Evolutionary conservation across 2,329 filamentous ascomycete species (phyloP).

Genomic region (Phialocephala sp.): DNA sequence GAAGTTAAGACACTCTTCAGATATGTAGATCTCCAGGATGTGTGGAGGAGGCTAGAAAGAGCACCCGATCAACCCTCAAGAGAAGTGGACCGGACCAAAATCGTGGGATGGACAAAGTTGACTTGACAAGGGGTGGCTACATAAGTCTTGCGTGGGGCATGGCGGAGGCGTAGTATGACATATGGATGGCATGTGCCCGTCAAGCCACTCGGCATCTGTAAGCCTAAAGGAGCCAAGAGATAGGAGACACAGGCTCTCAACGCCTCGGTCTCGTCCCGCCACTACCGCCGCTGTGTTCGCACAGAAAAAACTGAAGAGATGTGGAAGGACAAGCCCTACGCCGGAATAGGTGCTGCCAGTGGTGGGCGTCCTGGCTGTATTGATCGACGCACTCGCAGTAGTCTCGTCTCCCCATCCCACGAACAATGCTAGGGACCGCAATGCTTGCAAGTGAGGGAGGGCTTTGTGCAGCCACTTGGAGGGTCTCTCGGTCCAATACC

Average conservation of each 20-base stretch:
- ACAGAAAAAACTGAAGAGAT: not conserved
- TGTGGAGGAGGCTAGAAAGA: slow-evolving; percentile 23
- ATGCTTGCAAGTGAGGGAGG: not conserved
- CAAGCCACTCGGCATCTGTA: slow-evolving; percentile 29
- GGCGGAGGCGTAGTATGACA: slow-evolving; percentile 27
- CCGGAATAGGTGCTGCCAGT: slow-evolving; percentile 8
- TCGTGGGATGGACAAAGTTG: slow-evolving; percentile 26
- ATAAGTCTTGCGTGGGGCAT: slow-evolving; percentile 18
- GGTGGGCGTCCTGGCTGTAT: slow-evolving; percentile 5
- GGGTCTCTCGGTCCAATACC: not conserved
- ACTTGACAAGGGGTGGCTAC: slow-evolving; percentile 20
- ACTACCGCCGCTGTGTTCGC: slow-evolving; percentile 9
- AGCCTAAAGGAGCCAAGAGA: slow-evolving; percentile 20
- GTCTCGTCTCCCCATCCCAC: slow-evolving; percentile 20
- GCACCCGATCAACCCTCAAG: not conserved
- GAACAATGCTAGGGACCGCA: not conserved
- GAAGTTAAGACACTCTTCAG: slow-evolving; percentile 11
- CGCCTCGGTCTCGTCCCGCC: slow-evolving; percentile 15
- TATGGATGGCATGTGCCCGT: slow-evolving; percentile 35
- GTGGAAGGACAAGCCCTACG: slow-evolving; percentile 6
- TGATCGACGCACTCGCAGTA: slow-evolving; percentile 25
- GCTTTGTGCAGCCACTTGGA: not conserved
- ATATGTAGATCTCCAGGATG: slow-evolving; percentile 11
- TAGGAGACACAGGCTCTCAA: slow-evolving; percentile 16
- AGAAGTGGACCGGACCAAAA: slow-evolving; percentile 24